Evolutionary conservation across 345 rosid species (phyloP).

Genomic region (Eucalyptus dawsonii): DNA sequence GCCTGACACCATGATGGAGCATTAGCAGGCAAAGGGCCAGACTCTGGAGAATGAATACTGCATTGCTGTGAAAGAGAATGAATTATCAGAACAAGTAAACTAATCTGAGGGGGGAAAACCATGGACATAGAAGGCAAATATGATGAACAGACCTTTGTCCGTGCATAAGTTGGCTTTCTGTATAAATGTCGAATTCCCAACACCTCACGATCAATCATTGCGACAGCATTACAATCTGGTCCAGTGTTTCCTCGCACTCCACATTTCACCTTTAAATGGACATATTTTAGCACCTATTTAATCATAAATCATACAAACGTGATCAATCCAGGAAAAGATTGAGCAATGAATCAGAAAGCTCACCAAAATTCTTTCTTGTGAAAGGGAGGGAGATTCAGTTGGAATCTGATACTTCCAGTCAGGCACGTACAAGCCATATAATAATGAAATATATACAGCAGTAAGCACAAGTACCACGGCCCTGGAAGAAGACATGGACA

Average conservation of each 20-base stretch:
- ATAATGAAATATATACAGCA: conserved; percentile 26
- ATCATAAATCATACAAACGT: neutral
- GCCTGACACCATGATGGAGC: conserved; percentile 97
- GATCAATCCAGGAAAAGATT: neutral
- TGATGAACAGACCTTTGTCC: conserved; percentile 34
- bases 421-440: conserved; percentile 65
- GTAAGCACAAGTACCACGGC: conserved; percentile 31
- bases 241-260: conserved; percentile 64
- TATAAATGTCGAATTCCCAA: conserved; percentile 69
- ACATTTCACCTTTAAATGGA: conserved; percentile 57
- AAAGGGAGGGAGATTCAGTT: conserved; percentile 20
- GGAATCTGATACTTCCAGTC: conserved; percentile 72
- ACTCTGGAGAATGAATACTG: conserved; percentile 60
- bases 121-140: neutral
- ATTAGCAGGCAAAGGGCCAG: conserved; percentile 58
- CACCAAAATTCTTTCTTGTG: conserved; percentile 30
- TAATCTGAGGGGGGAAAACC: neutral
- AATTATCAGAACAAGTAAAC: neutral
- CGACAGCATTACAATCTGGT: conserved; percentile 81
- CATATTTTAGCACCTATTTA: neutral
- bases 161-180: conserved; percentile 46
- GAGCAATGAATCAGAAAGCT: neutral
- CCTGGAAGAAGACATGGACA: conserved; percentile 25
- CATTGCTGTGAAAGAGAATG: conserved; percentile 34
- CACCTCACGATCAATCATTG: conserved; percentile 67